These are phyloP conservation scores for Heliophila coronopifolia DNA, from an alignment of 441 rosid species.

Conservation along the genomic window DNA sequence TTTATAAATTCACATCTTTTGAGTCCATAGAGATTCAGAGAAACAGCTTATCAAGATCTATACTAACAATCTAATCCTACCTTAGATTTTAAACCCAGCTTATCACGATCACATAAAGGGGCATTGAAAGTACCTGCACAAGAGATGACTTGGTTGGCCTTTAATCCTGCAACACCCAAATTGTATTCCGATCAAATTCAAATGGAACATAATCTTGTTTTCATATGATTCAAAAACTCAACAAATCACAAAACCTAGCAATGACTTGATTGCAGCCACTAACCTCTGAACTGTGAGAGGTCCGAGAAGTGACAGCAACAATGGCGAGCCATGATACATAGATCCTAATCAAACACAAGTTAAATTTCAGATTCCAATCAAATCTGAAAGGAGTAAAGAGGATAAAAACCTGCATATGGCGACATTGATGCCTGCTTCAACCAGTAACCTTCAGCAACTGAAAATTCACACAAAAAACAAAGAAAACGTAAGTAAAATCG, in stretches of 20 bases:
- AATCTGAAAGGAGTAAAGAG: neutral
- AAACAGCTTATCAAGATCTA: neutral
- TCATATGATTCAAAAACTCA: neutral
- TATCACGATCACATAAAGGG: neutral
- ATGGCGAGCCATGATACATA: constrained; percentile 95
- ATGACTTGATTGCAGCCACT: neutral
- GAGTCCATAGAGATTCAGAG: neutral
- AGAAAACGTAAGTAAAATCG: neutral
- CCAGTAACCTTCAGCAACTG: constrained; percentile 68
- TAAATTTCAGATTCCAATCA: neutral
- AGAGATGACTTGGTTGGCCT: constrained; percentile 66
- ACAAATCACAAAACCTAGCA: neutral
- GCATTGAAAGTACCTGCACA: constrained; percentile 52
- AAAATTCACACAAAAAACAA: neutral
- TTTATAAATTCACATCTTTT: neutral
- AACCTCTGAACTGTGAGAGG: constrained; percentile 77
- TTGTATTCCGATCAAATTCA: neutral
- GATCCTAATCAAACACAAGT: constrained; percentile 53
- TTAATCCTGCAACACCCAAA: constrained; percentile 51
- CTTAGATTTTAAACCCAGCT: neutral
- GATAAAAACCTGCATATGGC: constrained; percentile 45
- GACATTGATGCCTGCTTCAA: constrained; percentile 55
- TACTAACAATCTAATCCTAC: constrained; percentile 1
- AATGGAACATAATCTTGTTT: neutral
- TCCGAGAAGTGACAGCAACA: constrained; percentile 72